phyloP scores from a whole-genome alignment of 139 green algal genomes.

The Tetradesmus obliquus region DNA sequence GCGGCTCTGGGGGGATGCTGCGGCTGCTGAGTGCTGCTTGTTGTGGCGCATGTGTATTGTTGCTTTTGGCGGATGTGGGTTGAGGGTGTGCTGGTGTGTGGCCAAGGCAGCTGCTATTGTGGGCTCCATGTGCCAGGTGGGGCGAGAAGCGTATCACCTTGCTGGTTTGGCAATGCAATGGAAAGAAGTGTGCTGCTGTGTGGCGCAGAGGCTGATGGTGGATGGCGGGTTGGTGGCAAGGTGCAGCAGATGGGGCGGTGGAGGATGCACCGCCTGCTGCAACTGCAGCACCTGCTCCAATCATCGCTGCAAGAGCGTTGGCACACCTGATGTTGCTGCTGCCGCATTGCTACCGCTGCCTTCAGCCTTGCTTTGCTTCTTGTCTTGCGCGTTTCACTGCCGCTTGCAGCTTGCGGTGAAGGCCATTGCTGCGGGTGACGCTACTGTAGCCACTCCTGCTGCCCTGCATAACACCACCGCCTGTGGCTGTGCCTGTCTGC shows the following conservation, averaged over 20 bases:
- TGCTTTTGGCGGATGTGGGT: neutral
- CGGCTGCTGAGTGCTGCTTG: neutral
- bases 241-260: too few species aligned
- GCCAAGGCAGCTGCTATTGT: neutral
- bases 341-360: too few species aligned
- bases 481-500: conserved; percentile 1
- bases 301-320: too few species aligned
- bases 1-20: neutral
- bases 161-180: too few species aligned
- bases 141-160: too few species aligned
- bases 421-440: conserved; percentile 70
- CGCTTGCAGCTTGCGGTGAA: conserved; percentile 61
- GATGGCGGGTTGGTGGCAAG: too few species aligned
- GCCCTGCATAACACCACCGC: neutral
- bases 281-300: too few species aligned
- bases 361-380: too few species aligned
- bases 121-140: conserved; percentile 6
- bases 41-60: neutral
- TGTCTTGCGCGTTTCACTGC: too few species aligned
- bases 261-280: neutral
- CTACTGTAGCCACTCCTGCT: conserved; percentile 52
- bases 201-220: too few species aligned
- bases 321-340: too few species aligned
- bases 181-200: too few species aligned
- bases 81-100: neutral